Base-by-base conservation (phyloP, 176 grass and related monocot genomes). In the Otatea glauca region DNA sequence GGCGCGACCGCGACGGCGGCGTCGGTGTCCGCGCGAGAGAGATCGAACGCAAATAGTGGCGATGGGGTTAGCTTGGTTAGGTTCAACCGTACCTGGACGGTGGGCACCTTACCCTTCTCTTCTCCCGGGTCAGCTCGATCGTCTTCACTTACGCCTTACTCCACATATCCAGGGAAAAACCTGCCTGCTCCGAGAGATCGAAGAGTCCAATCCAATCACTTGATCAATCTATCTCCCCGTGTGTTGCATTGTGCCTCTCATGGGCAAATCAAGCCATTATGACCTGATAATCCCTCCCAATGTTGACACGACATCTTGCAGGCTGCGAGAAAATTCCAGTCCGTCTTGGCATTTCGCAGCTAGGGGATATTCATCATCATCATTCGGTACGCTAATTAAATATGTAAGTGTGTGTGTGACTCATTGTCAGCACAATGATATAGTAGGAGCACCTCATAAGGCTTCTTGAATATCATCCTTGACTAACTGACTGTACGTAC, bases 181-280 rank as follows among this genome's bases (percentile, higher is more conserved):
- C 49, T 14, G 23, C 47, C 62, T 27, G 24, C 41, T 44, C 58
- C 69, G 6, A 18, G 13, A 21, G 10, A 60, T 38, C 5, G 7
- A 64, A 24, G 59, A 53, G 49, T 72, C 63, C 69, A 67, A 67
- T 32, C 77, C 68, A 35, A 75, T 32, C 69, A 43, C 7, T 60
- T 18, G 29, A 61, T 44, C 74, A 20, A 70, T 90, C 84, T 53
- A 50, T 80, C 80, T 83, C 80, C 43, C 68, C 80, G 84, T 27
- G 84, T 44, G 89, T 84, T 90, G 89, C 89, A 84, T 84, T 79
- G 89, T 90, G 89, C 80, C 80, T 90, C 80, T 87, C 89, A 83
- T 32, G 47, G 80, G 8, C 84, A 79, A 79, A 79, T 83, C 68
- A 74, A n/a, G 43, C 75, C 81, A 87, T 87, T 76, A 91, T 87